Evolutionary conservation across 2,329 filamentous ascomycete genomes (phyloP).

Genomic region (Teratosphaeriaceae sp.): DNA sequence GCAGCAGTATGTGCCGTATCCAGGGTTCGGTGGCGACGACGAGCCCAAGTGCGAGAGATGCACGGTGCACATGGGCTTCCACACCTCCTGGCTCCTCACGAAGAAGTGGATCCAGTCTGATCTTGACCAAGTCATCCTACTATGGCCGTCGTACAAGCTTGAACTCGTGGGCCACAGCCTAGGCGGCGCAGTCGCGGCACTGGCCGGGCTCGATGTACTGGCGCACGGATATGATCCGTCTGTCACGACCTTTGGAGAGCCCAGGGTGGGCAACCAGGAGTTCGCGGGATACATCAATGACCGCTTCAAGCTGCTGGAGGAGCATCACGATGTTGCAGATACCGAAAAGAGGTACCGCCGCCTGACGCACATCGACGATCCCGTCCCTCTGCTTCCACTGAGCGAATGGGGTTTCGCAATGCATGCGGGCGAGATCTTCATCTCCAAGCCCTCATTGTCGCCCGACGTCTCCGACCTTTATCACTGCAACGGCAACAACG

Average conservation of each 20-base stretch:
- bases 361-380: constrained; percentile 80
- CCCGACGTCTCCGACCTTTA: constrained; percentile 63
- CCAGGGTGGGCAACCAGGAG: constrained; percentile 52
- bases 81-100: constrained; percentile 74
- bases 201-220: constrained; percentile 77
- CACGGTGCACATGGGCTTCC: constrained; percentile 87
- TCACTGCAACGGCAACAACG: constrained; percentile 64
- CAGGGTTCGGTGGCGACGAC: constrained; percentile 39
- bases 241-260: constrained; percentile 92
- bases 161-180: constrained; percentile 85
- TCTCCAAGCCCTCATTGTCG: constrained; percentile 63
- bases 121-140: constrained; percentile 51
- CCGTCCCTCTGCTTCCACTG: constrained; percentile 79
- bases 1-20: constrained; percentile 87
- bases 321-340: background rate
- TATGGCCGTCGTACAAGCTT: constrained; percentile 65
- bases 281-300: constrained; percentile 50
- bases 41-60: constrained; percentile 68
- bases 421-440: constrained; percentile 84
- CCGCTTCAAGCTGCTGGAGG: constrained; percentile 35
- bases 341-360: constrained; percentile 53
- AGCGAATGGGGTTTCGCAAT: constrained; percentile 81
- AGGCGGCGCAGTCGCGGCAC: constrained; percentile 82
- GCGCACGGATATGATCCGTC: constrained; percentile 67
- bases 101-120: constrained; percentile 61